Conservation (phyloP, 2,329 filamentous ascomycete species). For the Chalaropsis ovoidea region DNA sequence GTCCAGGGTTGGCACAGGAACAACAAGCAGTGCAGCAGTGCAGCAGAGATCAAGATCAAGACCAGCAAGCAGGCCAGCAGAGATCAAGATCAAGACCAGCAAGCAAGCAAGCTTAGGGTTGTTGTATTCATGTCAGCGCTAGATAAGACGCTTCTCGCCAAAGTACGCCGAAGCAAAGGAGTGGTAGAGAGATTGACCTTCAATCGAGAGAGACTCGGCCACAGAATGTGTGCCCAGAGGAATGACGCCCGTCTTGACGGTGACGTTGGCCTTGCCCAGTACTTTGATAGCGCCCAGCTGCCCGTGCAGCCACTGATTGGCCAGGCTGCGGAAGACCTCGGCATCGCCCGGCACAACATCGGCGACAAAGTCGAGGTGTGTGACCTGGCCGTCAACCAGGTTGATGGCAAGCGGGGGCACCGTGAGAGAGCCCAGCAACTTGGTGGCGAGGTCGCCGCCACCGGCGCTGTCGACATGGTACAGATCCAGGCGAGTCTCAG, state of each 20-base stretch:
- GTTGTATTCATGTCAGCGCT: constrained; percentile 19
- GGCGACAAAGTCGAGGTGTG: constrained; percentile 66
- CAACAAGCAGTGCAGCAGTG: constrained; percentile 9
- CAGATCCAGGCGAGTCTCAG: constrained; percentile 61
- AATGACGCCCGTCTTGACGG: constrained; percentile 68
- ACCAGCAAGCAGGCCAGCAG: background rate
- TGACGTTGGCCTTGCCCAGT: constrained; percentile 61
- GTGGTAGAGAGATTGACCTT: constrained; percentile 67
- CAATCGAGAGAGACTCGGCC: constrained; percentile 63
- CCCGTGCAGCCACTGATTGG: constrained; percentile 80
- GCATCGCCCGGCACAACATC: constrained; percentile 67
- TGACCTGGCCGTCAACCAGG: constrained; percentile 67
- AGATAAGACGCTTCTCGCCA: constrained; percentile 43
- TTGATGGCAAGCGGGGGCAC: constrained; percentile 67
- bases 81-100: too few species aligned
- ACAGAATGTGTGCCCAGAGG: constrained; percentile 67
- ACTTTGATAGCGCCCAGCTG: constrained; percentile 61
- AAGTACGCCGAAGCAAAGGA: constrained; percentile 52
- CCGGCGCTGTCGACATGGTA: constrained; percentile 49
- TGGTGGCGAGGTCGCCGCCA: constrained; percentile 59
- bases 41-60: background rate
- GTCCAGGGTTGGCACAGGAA: constrained; percentile 6
- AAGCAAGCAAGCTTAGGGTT: background rate
- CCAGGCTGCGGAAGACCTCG: constrained; percentile 65
- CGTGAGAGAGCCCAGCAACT: constrained; percentile 56